These are phyloP conservation scores for Penicillium sp. DNA, from an alignment of 2,329 filamentous ascomycete species.

Conservation along the genomic window DNA sequence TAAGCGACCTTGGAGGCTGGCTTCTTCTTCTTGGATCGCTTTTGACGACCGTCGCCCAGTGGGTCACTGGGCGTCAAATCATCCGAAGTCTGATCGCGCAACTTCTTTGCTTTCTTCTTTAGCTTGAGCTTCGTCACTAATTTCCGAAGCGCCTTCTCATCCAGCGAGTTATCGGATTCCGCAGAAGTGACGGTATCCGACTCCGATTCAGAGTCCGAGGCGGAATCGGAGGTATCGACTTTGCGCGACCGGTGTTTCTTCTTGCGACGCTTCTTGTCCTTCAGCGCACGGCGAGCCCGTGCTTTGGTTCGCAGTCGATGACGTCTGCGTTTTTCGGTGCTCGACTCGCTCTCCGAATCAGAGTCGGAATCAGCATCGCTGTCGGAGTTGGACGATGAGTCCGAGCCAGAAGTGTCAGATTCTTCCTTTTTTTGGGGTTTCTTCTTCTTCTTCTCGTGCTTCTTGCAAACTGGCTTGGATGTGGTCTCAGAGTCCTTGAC, in stretches of 20 bases:
- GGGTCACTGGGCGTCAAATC: constrained; percentile 32
- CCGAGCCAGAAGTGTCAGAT: constrained; percentile 20
- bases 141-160: constrained; percentile 36
- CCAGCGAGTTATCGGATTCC: constrained; percentile 31
- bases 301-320: constrained; percentile 40
- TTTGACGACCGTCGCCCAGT: constrained; percentile 17
- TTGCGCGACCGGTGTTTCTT: constrained; percentile 43
- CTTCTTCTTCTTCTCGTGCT: constrained; percentile 30
- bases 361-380: constrained; percentile 21
- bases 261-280: constrained; percentile 29
- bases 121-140: constrained; percentile 35
- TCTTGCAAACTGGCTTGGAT: constrained; percentile 34
- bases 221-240: constrained; percentile 16
- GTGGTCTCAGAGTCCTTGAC: constrained; percentile 21
- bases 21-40: constrained; percentile 45
- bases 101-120: constrained; percentile 36
- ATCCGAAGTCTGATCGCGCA: constrained; percentile 31
- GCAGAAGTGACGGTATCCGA: constrained; percentile 30
- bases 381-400: constrained; percentile 23
- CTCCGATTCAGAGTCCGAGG: constrained; percentile 17
- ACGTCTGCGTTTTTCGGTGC: constrained; percentile 31
- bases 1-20: constrained; percentile 63
- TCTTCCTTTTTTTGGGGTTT: constrained; percentile 26
- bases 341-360: constrained; percentile 25
- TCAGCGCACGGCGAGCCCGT: constrained; percentile 36